These are phyloP conservation scores for Cyathus striatus DNA, from an alignment of 768 basidiomycete genomes.

Conservation along the genomic window DNA sequence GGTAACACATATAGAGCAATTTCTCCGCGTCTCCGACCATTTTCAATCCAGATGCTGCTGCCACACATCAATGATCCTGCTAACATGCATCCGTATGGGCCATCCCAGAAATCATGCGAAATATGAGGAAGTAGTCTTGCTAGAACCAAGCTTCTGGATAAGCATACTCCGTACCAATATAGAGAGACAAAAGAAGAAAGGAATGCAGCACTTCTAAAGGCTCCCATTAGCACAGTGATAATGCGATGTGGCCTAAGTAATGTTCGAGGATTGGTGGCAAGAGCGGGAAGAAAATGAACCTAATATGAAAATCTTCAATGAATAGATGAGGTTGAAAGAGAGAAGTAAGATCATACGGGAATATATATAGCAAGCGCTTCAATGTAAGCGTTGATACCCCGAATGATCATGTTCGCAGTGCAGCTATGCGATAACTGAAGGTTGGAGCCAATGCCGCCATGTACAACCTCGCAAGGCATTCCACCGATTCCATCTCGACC, in stretches of 20 bases:
- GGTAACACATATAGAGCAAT: conserved; percentile 79
- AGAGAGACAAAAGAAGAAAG: conserved; percentile 67
- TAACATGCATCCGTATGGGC: conserved; percentile 64
- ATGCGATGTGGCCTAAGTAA: conserved; percentile 41
- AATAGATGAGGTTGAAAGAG: neutral
- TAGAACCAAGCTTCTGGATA: conserved; percentile 59
- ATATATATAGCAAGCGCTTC: conserved; percentile 65
- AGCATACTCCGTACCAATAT: conserved; percentile 68
- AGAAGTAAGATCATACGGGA: conserved; percentile 44
- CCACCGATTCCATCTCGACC: conserved; percentile 58
- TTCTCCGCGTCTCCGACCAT: conserved; percentile 66
- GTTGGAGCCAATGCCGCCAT: conserved; percentile 45
- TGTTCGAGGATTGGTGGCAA: conserved; percentile 52
- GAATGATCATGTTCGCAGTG: conserved; percentile 47
- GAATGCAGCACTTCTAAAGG: conserved; percentile 65
- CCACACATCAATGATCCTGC: conserved; percentile 69
- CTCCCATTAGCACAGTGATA: conserved; percentile 39
- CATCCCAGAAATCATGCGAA: conserved; percentile 79
- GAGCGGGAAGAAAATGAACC: conserved; percentile 67
- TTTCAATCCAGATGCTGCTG: conserved; percentile 75
- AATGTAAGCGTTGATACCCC: conserved; percentile 52
- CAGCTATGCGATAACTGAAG: conserved; percentile 53
- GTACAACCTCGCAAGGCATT: conserved; percentile 72
- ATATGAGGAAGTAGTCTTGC: conserved; percentile 61
- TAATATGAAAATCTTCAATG: conserved; percentile 19